These are phyloP conservation scores for Cymbopogon citratus DNA, from an alignment of 176 grass and related monocot species.

Conservation along the genomic window DNA sequence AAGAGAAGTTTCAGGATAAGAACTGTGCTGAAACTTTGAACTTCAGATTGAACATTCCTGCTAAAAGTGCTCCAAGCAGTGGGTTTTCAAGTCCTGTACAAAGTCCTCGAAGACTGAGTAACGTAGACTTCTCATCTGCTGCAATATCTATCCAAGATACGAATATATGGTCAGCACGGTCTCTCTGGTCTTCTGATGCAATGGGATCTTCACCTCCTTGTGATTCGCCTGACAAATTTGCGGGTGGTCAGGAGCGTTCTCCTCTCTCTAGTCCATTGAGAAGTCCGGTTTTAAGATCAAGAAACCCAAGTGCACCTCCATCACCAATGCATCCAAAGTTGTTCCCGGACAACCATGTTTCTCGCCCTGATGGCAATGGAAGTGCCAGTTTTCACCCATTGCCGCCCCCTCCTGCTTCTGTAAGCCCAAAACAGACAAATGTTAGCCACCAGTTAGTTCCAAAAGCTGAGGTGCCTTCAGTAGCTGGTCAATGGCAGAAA, in stretches of 20 bases:
- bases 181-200: constrained; percentile 43
- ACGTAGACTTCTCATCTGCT: constrained; percentile 45
- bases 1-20: constrained; percentile 44
- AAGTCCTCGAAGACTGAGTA: constrained; percentile 53
- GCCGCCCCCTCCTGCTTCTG: constrained; percentile 63
- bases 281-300: constrained; percentile 46
- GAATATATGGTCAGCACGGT: constrained; percentile 46
- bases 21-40: constrained; percentile 40
- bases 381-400: constrained; percentile 60
- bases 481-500: constrained; percentile 91
- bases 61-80: constrained; percentile 75
- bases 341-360: constrained; percentile 42
- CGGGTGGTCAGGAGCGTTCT: constrained; percentile 42
- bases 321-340: constrained; percentile 61
- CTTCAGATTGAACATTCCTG: constrained; percentile 61
- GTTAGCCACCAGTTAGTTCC: constrained; percentile 31
- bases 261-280: constrained; percentile 50
- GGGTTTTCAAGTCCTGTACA: constrained; percentile 69
- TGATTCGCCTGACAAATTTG: constrained; percentile 53
- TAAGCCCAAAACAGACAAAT: constrained; percentile 47
- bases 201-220: constrained; percentile 36
- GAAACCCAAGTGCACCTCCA: constrained; percentile 55
- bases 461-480: constrained; percentile 47
- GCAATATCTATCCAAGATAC: constrained; percentile 26
- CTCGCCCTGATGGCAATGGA: constrained; percentile 28